phyloP scores from a whole-genome alignment of 2,329 filamentous ascomycete species.

The Exophiala alcalophila region DNA sequence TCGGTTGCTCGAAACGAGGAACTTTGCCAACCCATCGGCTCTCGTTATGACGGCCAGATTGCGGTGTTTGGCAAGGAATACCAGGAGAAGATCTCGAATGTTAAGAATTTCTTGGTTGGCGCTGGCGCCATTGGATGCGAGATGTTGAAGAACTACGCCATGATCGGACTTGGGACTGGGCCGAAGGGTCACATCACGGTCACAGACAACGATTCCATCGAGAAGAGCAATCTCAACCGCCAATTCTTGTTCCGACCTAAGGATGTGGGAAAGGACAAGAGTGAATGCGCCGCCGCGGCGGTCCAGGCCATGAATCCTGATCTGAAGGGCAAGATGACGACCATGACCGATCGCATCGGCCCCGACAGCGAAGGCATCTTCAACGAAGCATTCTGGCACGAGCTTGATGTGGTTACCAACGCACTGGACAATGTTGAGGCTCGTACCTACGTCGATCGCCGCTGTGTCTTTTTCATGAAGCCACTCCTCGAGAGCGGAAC shows the following conservation, averaged over 20 bases:
- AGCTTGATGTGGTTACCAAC: constrained; percentile 88
- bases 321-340: constrained; percentile 77
- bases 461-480: constrained; percentile 98
- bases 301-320: constrained; percentile 96
- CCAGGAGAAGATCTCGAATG: constrained; percentile 87
- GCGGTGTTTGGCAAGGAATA: constrained; percentile 91
- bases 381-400: constrained; percentile 87
- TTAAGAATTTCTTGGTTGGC: constrained; percentile 91
- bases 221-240: constrained; percentile 97
- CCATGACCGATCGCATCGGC: constrained; percentile 84
- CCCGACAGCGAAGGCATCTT: constrained; percentile 91
- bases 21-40: constrained; percentile 78
- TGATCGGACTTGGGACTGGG: constrained; percentile 91
- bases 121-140: constrained; percentile 97
- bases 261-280: constrained; percentile 96
- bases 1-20: constrained; percentile 75
- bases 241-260: constrained; percentile 93
- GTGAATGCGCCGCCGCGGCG: constrained; percentile 85
- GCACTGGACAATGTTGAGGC: constrained; percentile 97
- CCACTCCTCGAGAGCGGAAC: constrained; percentile 94
- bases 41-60: constrained; percentile 94
- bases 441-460: constrained; percentile 89
- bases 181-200: constrained; percentile 85
- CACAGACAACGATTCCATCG: constrained; percentile 97
- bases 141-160: constrained; percentile 99